Evolutionary conservation across 768 basidiomycete genomes (phyloP), one percentile per base, ranked within the genome.

Genomic region (Gymnopilus dilepis): DNA sequence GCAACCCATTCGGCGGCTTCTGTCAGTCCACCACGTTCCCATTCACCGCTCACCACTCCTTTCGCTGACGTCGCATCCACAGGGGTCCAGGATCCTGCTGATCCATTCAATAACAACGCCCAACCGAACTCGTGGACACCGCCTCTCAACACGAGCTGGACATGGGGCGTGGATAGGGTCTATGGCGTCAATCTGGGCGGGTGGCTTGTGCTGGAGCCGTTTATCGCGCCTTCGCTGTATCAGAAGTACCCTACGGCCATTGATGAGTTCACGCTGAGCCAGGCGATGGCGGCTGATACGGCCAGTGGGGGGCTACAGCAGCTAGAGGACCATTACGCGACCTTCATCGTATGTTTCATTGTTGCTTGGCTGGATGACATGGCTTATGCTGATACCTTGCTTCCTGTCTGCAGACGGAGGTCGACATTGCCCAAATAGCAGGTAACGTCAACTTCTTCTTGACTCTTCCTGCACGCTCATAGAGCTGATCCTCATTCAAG

Each of bases 391-490:
- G 26, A 12, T 12, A 6, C 19, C 19, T 22, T 37, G 1, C 21
- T 2, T 17, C 2, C 4, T 7, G 1, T 28, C 19, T 1, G 8
- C 72, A 93, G 90, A 94, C 91, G 57, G 93, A 95, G 71, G 77
- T 91, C 71, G 93, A 95, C 74, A 87, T 95, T 59, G 93, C 92
- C 21, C 79, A 88, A 71, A 95, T 96, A 62, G 92, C 94, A 59
- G 88, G 78, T 74, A 56, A n/a, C 26, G 63, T 53, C 17, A 12
- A 26, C 1, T 17, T 53, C 5, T n/a, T 40, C 12, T 26, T 21
- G 40, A 12, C 13, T 37, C 19, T 37, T 6, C 4, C 33, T 31
- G n/a, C n/a, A 12, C 6, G 22, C 15, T n/a, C 9, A 17, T 15
- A 21, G 12, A 62, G 38, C 57, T 6, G 48, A 21, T 15, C 54